phyloP scores from a whole-genome alignment of 2,329 filamentous ascomycete genomes.

The Aureobasidium sp. region DNA sequence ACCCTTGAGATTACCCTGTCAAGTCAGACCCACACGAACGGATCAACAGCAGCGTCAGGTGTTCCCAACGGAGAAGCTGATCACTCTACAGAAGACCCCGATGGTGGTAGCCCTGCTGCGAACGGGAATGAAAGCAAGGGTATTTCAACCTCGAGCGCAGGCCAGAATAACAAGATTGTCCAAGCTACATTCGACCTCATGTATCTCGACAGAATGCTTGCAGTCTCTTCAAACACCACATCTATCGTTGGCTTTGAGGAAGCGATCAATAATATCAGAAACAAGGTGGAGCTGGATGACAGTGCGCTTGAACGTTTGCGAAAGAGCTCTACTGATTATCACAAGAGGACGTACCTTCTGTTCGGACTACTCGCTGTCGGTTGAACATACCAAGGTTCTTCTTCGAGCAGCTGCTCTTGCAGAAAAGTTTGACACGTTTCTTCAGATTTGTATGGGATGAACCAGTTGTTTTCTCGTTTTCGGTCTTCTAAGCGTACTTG shows the following conservation, averaged over 20 bases:
- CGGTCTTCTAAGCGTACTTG: too few relatives aligned
- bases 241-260: constrained; percentile 15
- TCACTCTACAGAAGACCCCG: constrained; percentile 13
- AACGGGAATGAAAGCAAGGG: constrained; percentile 1
- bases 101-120: constrained; percentile 16
- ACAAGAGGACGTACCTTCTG: constrained; percentile 72
- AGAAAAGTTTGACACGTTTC: too few relatives aligned
- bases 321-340: constrained; percentile 67
- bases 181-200: constrained; percentile 39
- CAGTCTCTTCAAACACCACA: neutral
- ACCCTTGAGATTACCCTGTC: constrained; percentile 31
- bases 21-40: constrained; percentile 10
- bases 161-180: constrained; percentile 26
- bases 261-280: constrained; percentile 33
- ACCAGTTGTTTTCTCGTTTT: too few relatives aligned
- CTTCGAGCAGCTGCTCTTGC: too few relatives aligned
- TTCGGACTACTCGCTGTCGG: constrained; percentile 62
- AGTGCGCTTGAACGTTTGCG: constrained; percentile 47
- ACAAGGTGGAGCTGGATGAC: constrained; percentile 45
- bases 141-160: constrained; percentile 17
- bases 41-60: neutral
- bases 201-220: constrained; percentile 33
- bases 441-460: too few relatives aligned
- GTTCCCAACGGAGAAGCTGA: constrained; percentile 18
- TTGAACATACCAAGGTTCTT: neutral